These are phyloP conservation scores for Austropuccinia psidii DNA, from an alignment of 1,284 basidiomycete genomes.

Conservation along the genomic window DNA sequence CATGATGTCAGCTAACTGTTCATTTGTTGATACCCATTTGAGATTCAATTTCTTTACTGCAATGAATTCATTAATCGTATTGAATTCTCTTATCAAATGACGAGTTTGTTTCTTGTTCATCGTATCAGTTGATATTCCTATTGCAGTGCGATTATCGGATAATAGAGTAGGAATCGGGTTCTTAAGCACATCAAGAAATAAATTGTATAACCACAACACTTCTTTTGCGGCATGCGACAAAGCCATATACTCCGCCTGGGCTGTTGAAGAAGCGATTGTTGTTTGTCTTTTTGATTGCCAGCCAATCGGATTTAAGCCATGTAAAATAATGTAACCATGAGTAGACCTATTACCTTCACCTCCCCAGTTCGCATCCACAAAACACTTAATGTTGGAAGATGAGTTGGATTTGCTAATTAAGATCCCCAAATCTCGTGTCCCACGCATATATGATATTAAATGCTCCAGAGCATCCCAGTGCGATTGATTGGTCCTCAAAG, in stretches of 20 bases:
- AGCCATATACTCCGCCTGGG: too few relatives aligned
- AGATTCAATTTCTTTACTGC: too few relatives aligned
- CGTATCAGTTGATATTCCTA: not conserved
- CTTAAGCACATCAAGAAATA: not conserved
- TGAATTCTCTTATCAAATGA: not conserved
- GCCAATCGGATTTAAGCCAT: not conserved
- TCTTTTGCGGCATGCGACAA: too few relatives aligned
- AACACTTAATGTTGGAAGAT: too few relatives aligned
- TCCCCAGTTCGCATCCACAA: not conserved
- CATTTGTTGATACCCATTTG: too few relatives aligned
- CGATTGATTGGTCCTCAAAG: too few relatives aligned
- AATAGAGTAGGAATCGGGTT: too few relatives aligned
- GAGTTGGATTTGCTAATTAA: too few relatives aligned
- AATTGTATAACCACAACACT: not conserved
- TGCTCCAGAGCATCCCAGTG: too few relatives aligned
- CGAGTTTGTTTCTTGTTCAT: not conserved
- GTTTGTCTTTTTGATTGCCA: not conserved
- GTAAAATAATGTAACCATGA: not conserved
- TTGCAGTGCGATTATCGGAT: not conserved
- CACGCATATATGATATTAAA: too few relatives aligned
- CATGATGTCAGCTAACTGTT: not conserved
- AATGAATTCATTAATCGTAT: not conserved
- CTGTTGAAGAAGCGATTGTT: too few relatives aligned
- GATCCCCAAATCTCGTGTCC: too few relatives aligned
- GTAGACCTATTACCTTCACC: not conserved